phyloP scores from a whole-genome alignment of 2,329 filamentous ascomycete genomes.

The Pseudogymnoascus sp. region DNA sequence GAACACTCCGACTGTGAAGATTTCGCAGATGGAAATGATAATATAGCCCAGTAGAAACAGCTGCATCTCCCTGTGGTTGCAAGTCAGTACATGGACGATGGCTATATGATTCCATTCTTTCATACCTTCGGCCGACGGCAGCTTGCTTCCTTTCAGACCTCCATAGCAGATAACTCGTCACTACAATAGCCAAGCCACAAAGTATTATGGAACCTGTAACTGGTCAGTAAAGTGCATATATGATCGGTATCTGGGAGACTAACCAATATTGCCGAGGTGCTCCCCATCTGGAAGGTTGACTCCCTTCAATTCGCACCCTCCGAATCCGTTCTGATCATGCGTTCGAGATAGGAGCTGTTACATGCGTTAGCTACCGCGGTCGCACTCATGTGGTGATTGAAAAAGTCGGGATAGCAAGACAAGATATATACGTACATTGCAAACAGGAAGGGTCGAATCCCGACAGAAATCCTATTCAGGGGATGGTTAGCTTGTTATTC shows the following conservation, averaged over 20 bases:
- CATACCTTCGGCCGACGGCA: conserved; percentile 81
- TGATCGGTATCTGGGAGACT: conserved; percentile 26
- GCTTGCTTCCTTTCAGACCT: conserved; percentile 83
- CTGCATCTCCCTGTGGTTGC: conserved; percentile 80
- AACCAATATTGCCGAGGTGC: conserved; percentile 75
- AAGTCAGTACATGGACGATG: conserved; percentile 22
- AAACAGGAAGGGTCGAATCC: conserved; percentile 73
- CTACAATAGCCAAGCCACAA: conserved; percentile 64
- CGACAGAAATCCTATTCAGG: conserved; percentile 63
- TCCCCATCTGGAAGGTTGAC: conserved; percentile 59
- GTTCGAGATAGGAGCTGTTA: conserved; percentile 53
- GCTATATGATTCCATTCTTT: not conserved
- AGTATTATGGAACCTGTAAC: conserved; percentile 74
- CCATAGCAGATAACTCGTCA: conserved; percentile 59
- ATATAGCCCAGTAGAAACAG: conserved; percentile 81
- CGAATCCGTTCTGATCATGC: conserved; percentile 52
- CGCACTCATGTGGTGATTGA: not conserved
- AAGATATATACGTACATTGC: conserved; percentile 58
- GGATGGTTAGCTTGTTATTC: conserved; percentile 15
- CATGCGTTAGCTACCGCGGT: not conserved
- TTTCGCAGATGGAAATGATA: conserved; percentile 85
- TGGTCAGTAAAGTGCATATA: conserved; percentile 25
- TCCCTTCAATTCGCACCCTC: conserved; percentile 66
- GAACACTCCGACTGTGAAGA: conserved; percentile 89
- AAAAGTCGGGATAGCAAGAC: not conserved